phyloP scores from a whole-genome alignment of 2,329 filamentous ascomycete genomes.

The Scedosporium boydii region DNA sequence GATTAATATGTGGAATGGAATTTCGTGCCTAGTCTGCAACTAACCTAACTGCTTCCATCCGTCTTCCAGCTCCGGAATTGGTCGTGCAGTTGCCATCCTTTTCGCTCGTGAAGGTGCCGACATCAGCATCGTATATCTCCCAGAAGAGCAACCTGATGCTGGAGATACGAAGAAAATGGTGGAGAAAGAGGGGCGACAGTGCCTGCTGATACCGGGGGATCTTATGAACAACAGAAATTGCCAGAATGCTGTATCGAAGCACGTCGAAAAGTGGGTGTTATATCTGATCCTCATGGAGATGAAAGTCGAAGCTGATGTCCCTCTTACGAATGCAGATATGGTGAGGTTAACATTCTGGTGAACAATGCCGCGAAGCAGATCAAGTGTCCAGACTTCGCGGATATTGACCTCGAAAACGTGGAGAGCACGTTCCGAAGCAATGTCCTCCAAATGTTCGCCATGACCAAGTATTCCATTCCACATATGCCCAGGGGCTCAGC shows the following conservation, averaged over 20 bases:
- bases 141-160: constrained; percentile 68
- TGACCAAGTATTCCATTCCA: constrained; percentile 45
- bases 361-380: constrained; percentile 52
- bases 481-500: constrained; percentile 41
- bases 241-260: constrained; percentile 54
- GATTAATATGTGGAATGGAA: neutral
- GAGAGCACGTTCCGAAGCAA: constrained; percentile 49
- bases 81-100: constrained; percentile 63
- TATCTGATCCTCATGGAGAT: neutral
- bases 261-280: constrained; percentile 33
- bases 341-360: constrained; percentile 39
- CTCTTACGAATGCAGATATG: constrained; percentile 8
- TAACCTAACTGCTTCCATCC: neutral
- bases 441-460: constrained; percentile 48
- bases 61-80: constrained; percentile 54
- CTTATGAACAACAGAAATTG: constrained; percentile 58
- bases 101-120: constrained; percentile 76
- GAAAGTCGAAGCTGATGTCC: neutral
- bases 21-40: neutral
- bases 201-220: constrained; percentile 55
- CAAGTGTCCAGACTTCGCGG: constrained; percentile 39
- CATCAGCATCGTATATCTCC: constrained; percentile 62
- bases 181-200: constrained; percentile 56
- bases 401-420: constrained; percentile 44
- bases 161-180: constrained; percentile 63